These are phyloP conservation scores for Sclerotinia glacialis DNA, from an alignment of 2,329 filamentous ascomycete genomes.

Conservation along the genomic window DNA sequence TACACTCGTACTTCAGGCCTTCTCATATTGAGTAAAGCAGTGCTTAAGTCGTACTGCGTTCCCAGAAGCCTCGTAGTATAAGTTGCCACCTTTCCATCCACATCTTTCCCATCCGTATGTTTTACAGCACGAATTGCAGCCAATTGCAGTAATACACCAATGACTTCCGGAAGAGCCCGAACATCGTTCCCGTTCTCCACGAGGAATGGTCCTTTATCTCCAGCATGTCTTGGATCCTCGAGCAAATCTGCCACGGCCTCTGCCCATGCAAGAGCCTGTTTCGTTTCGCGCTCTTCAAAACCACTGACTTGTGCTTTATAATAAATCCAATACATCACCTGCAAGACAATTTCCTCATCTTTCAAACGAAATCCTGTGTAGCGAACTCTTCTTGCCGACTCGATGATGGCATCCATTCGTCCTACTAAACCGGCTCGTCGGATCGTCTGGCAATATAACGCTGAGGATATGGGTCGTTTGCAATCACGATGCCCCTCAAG, in stretches of 20 bases:
- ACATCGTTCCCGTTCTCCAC: constrained; percentile 36
- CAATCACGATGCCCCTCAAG: constrained; percentile 36
- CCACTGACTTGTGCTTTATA: constrained; percentile 29
- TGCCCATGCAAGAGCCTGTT: constrained; percentile 35
- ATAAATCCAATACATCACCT: constrained; percentile 31
- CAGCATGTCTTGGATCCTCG: constrained; percentile 34
- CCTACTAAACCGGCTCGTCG: constrained; percentile 26
- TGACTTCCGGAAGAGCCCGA: constrained; percentile 43
- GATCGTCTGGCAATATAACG: constrained; percentile 24
- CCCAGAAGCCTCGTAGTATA: constrained; percentile 40
- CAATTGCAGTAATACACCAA: constrained; percentile 45
- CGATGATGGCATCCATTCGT: constrained; percentile 35
- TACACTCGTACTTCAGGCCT: constrained; percentile 7
- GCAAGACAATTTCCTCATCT: constrained; percentile 21
- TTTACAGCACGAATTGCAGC: constrained; percentile 44
- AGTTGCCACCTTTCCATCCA: constrained; percentile 41
- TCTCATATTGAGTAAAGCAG: neutral
- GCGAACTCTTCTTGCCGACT: constrained; percentile 33
- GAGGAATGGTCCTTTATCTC: constrained; percentile 10
- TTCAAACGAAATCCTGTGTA: constrained; percentile 36
- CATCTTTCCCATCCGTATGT: constrained; percentile 42
- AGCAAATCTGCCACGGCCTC: constrained; percentile 37
- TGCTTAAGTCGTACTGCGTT: constrained; percentile 18
- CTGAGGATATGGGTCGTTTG: neutral
- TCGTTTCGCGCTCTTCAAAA: constrained; percentile 29